phyloP scores from a whole-genome alignment of 75 land plant species.

The Sequoiadendron giganteum region DNA sequence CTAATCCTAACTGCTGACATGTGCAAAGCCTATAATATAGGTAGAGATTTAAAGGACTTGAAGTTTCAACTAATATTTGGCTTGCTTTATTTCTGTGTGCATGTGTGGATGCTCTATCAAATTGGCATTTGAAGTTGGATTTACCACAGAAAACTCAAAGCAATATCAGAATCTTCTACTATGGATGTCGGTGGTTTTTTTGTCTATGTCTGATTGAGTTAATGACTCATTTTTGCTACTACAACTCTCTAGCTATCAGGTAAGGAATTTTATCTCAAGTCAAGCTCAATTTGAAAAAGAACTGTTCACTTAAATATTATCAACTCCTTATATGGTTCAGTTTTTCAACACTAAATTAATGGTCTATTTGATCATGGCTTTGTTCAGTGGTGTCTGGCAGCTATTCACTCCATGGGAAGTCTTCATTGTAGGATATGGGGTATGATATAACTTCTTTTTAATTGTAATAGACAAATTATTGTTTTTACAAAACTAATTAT shows the following conservation, averaged over 20 bases:
- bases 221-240: conserved; percentile 83
- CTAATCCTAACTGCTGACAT: not conserved
- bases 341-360: not conserved
- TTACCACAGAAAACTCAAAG: conserved; percentile 59
- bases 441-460: conserved; percentile 27
- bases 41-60: not conserved
- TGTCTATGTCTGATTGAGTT: conserved; percentile 83
- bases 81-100: not conserved
- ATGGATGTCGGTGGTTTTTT: conserved; percentile 80
- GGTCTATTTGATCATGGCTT: not conserved
- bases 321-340: not conserved
- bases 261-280: conserved; percentile 14
- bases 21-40: not conserved
- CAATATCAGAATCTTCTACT: conserved; percentile 32
- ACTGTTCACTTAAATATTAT: not conserved
- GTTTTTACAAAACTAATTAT: not conserved
- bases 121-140: conserved; percentile 61
- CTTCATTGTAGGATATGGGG: conserved; percentile 94
- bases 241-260: conserved; percentile 94
- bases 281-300: not conserved
- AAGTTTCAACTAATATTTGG: not conserved
- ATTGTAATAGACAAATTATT: not conserved
- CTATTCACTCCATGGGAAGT: conserved; percentile 68
- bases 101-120: not conserved
- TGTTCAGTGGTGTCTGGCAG: conserved; percentile 77